Conservation (phyloP, 495 filamentous ascomycete species). For the Penicillium coprophilum region DNA sequence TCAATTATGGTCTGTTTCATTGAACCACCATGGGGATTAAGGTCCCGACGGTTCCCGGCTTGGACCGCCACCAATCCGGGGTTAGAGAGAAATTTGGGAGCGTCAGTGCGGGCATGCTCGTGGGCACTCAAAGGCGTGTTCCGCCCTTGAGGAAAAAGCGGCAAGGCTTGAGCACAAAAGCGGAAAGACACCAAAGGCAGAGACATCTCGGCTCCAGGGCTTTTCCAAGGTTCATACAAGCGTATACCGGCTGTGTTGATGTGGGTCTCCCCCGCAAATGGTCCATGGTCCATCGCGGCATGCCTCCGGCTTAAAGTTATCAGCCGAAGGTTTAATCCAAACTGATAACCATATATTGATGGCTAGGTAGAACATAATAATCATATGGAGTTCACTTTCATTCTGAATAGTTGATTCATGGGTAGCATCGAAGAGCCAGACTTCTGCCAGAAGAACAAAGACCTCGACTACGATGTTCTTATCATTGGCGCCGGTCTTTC, state of each 20-base stretch:
- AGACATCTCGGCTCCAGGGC: background rate
- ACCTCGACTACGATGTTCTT: constrained; percentile 36
- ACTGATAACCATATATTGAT: background rate
- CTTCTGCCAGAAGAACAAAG: background rate
- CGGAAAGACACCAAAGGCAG: too few species aligned
- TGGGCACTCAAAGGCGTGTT: too few species aligned
- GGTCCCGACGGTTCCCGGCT: too few species aligned
- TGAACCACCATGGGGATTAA: too few species aligned
- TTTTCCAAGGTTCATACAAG: too few species aligned
- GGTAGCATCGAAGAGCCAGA: background rate
- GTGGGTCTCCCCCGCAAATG: background rate
- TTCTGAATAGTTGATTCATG: background rate
- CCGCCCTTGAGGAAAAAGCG: too few species aligned
- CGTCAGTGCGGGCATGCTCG: too few species aligned
- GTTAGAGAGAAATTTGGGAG: too few species aligned
- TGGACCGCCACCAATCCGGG: too few species aligned
- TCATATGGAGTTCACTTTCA: background rate
- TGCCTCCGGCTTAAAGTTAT: background rate
- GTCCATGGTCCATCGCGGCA: background rate
- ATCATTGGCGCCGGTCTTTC: constrained; percentile 53
- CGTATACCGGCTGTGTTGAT: background rate
- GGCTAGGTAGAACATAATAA: background rate
- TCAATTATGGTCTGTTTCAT: too few species aligned
- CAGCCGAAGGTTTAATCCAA: background rate
- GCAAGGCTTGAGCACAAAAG: too few species aligned